Percentiles rank a stretch among this genome's conserved stretches.
Conservation (phyloP, 352 stramenopile genomes). For the Phytopythium sindhum region DNA sequence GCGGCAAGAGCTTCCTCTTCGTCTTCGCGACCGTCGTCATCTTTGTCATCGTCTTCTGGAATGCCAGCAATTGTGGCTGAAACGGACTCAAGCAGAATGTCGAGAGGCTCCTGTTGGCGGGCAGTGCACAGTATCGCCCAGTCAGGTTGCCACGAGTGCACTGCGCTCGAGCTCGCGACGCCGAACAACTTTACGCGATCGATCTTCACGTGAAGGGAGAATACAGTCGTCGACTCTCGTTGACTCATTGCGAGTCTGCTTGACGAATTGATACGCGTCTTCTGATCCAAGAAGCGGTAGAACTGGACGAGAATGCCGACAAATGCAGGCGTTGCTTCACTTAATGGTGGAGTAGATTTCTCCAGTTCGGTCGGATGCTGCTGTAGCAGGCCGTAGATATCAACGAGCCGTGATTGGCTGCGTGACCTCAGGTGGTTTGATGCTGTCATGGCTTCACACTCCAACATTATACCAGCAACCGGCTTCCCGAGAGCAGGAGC, state of each 20-base stretch:
- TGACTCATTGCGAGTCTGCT: conserved; percentile 1
- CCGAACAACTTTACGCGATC: background rate
- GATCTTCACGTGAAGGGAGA: background rate
- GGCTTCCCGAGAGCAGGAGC: background rate
- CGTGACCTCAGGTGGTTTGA: background rate
- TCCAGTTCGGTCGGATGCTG: too few species aligned
- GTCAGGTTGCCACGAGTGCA: background rate
- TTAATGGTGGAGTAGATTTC: too few species aligned
- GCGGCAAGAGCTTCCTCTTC: background rate
- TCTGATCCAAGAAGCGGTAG: conserved; percentile 1
- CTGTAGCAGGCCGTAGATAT: background rate
- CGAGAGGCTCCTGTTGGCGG: background rate
- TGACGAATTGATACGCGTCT: background rate
- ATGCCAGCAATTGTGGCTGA: background rate
- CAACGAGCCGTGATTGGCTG: background rate
- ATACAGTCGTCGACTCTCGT: background rate
- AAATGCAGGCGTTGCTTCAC: too few species aligned
- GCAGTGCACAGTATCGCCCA: background rate
- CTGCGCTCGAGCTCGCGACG: background rate
- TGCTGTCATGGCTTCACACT: background rate
- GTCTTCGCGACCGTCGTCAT: background rate
- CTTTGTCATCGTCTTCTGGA: background rate
- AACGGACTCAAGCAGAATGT: background rate
- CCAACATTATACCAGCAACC: background rate
- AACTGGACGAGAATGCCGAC: background rate